Conservation (phyloP, 1,284 basidiomycete genomes). For the Apiotrichum gracile region DNA sequence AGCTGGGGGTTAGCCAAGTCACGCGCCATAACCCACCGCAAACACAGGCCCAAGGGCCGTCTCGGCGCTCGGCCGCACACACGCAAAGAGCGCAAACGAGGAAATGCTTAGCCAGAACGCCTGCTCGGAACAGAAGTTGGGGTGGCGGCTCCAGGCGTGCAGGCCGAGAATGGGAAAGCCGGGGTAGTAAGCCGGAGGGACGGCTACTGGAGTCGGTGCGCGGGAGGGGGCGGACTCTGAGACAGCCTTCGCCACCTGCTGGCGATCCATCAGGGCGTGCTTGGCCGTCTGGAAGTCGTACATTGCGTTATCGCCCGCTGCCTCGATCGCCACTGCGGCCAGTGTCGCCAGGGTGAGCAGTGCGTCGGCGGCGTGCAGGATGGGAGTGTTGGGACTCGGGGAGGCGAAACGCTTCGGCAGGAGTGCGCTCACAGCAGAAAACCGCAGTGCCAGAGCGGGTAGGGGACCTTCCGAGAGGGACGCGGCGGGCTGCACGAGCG, state of each 20-base stretch:
- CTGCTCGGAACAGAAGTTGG: constrained; percentile 87
- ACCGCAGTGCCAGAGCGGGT: constrained; percentile 12
- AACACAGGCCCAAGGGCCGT: constrained; percentile 27
- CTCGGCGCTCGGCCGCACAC: constrained; percentile 7
- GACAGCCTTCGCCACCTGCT: too few relatives aligned
- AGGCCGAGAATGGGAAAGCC: constrained; percentile 81
- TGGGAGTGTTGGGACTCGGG: constrained; percentile 26
- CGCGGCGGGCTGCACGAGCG: neutral
- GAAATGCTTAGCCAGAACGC: constrained; percentile 66
- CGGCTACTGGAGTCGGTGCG: constrained; percentile 18
- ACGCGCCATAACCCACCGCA: constrained; percentile 46
- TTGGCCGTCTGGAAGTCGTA: constrained; percentile 76
- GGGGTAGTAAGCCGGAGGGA: constrained; percentile 56
- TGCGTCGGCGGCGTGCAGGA: constrained; percentile 60
- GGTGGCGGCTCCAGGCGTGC: constrained; percentile 81
- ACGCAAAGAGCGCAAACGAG: constrained; percentile 29
- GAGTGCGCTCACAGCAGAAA: constrained; percentile 7
- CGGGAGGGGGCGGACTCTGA: neutral
- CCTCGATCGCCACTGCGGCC: constrained; percentile 62
- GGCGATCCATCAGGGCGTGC: constrained; percentile 45
- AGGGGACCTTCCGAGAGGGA: constrained; percentile 8
- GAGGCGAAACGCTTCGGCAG: constrained; percentile 11
- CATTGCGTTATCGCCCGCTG: constrained; percentile 84
- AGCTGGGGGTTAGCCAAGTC: constrained; percentile 49
- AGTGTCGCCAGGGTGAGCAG: constrained; percentile 53